Percentiles rank a stretch among this genome's conserved stretches.
phyloP scores from a whole-genome alignment of 495 filamentous ascomycete genomes.

The Aspergillus saccharolyticus region DNA sequence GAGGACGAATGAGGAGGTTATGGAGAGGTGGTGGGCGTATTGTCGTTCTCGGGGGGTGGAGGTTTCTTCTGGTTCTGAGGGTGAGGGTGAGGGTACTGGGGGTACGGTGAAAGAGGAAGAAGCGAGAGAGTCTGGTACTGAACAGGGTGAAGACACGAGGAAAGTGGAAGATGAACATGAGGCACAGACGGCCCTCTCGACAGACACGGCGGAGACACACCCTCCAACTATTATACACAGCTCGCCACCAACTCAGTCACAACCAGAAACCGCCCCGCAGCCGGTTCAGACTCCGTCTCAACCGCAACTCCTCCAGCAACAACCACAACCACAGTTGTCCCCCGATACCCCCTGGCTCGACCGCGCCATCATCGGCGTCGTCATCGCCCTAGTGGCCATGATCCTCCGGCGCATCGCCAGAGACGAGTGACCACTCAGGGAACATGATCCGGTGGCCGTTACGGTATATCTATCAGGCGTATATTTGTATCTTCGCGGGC shows the following conservation, averaged over 20 bases:
- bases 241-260: background rate
- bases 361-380: constrained; percentile 50
- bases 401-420: constrained; percentile 34
- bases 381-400: constrained; percentile 44
- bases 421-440: background rate
- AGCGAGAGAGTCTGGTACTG: constrained; percentile 10
- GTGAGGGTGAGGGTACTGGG: constrained; percentile 44
- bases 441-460: too few species aligned
- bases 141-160: too few species aligned
- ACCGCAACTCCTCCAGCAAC: constrained; percentile 9
- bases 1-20: constrained; percentile 64
- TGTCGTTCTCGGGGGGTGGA: constrained; percentile 49
- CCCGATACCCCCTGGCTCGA: constrained; percentile 49
- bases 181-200: too few species aligned
- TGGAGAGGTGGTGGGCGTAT: constrained; percentile 58
- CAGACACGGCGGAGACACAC: background rate
- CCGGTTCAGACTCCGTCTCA: background rate
- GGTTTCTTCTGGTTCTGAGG: constrained; percentile 28
- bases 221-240: background rate
- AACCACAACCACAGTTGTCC: constrained; percentile 7
- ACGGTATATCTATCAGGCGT: too few species aligned
- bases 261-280: background rate
- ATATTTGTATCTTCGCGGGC: background rate
- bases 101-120: constrained; percentile 41
- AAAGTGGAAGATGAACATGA: too few species aligned